phyloP scores from a whole-genome alignment of 2,329 filamentous ascomycete species.

The Alternaria arborescens region DNA sequence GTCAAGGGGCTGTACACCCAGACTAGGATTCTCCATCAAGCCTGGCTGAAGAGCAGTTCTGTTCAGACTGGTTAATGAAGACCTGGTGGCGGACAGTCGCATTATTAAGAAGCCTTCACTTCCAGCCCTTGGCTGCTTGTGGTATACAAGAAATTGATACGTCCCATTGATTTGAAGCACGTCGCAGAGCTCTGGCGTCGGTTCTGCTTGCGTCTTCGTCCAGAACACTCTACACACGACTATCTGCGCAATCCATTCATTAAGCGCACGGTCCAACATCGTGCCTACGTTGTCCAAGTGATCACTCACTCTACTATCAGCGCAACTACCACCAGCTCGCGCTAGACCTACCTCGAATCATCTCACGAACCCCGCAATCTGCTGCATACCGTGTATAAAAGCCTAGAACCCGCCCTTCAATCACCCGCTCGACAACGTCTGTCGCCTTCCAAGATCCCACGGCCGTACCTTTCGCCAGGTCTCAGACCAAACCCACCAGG shows the following conservation, averaged over 20 bases:
- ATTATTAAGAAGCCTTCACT: slow-evolving; percentile 1
- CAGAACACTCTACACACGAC: slow-evolving; percentile 3
- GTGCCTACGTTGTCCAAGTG: slow-evolving; percentile 13
- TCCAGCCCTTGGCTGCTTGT: background rate
- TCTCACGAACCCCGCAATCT: slow-evolving; percentile 1
- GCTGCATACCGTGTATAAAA: slow-evolving; percentile 6
- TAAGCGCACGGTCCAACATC: slow-evolving; percentile 11
- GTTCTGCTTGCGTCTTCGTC: background rate
- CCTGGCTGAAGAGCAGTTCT: background rate
- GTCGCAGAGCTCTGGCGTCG: slow-evolving; percentile 8
- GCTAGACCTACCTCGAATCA: slow-evolving; percentile 5
- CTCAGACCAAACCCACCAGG: no score
- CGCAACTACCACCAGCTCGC: slow-evolving; percentile 12
- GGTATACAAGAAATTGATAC: slow-evolving; percentile 6
- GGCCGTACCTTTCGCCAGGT: background rate
- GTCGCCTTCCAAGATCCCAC: background rate
- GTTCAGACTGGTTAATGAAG: background rate
- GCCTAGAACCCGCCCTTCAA: background rate
- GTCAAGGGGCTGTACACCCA: background rate
- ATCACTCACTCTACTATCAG: slow-evolving; percentile 7
- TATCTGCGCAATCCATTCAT: background rate
- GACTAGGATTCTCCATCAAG: background rate
- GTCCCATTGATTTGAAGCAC: slow-evolving; percentile 33
- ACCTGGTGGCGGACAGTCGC: background rate
- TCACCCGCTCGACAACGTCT: background rate